phyloP scores from a whole-genome alignment of 768 basidiomycete species.

The Suillus lakei region DNA sequence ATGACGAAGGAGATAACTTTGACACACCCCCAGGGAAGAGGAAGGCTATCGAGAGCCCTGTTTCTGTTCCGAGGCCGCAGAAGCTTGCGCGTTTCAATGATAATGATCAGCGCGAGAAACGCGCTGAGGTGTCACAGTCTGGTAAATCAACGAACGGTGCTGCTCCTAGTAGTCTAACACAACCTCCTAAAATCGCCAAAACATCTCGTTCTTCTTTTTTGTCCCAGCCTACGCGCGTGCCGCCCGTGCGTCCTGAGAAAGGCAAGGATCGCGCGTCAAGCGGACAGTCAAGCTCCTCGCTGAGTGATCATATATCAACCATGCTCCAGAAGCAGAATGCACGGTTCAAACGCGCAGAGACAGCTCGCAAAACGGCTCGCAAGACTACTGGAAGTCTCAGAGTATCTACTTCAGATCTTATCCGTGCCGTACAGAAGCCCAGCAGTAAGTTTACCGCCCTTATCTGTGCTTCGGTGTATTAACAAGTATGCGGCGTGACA shows the following conservation, averaged over 20 bases:
- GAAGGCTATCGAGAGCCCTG: conserved; percentile 24
- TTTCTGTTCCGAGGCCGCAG: conserved; percentile 11
- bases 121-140: neutral
- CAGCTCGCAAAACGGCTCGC: conserved; percentile 10
- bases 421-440: conserved; percentile 22
- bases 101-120: neutral
- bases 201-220: neutral
- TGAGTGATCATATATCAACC: conserved; percentile 3
- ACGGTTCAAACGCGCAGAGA: conserved; percentile 19
- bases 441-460: conserved; percentile 7
- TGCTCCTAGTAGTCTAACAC: conserved; percentile 16
- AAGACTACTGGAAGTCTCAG: conserved; percentile 8
- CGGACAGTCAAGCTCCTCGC: neutral
- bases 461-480: conserved; percentile 5
- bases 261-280: neutral
- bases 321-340: conserved; percentile 7
- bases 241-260: conserved; percentile 1
- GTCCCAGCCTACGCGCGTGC: neutral
- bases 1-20: conserved; percentile 23
- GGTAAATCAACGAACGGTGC: conserved; percentile 1
- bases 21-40: conserved; percentile 28
- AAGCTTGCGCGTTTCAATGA: conserved; percentile 28
- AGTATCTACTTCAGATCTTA: conserved; percentile 17
- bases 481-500: neutral
- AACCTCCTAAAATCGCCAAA: conserved; percentile 8